Evolutionary conservation across 202 grass and related monocot species (phyloP).

Genomic region (Schoenoplectus triqueter): DNA sequence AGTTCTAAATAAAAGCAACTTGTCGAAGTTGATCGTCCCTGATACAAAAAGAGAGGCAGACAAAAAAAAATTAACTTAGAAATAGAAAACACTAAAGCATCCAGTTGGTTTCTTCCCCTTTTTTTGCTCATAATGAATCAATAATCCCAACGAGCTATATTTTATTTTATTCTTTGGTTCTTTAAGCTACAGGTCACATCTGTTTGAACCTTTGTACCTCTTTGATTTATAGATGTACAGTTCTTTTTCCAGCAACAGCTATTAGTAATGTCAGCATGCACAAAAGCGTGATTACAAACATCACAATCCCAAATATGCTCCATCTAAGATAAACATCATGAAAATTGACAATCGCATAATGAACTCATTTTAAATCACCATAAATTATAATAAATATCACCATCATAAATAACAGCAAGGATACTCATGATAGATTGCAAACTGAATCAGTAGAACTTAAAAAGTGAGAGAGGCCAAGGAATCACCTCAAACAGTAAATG

Average conservation of each 20-base stretch:
- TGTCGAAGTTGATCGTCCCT: conserved; percentile 48
- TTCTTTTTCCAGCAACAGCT: not conserved
- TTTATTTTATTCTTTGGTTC: not conserved
- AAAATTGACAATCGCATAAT: conserved; percentile 16
- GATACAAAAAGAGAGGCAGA: conserved; percentile 25
- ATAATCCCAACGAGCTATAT: not conserved
- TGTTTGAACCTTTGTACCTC: not conserved
- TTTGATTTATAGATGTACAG: not conserved
- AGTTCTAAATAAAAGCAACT: conserved; percentile 59
- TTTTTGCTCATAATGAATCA: not conserved
- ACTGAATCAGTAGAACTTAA: conserved; percentile 13
- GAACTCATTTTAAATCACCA: not conserved
- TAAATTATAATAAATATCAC: conserved; percentile 11
- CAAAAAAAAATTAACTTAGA: conserved; percentile 47
- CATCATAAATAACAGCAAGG: not conserved
- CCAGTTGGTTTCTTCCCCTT: not conserved
- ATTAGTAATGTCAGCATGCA: not conserved
- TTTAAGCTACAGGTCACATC: not conserved
- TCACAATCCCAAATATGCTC: conserved; percentile 8
- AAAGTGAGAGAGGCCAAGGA: conserved; percentile 27
- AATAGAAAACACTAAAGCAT: conserved; percentile 62
- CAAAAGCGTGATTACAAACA: not conserved
- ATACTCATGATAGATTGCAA: not conserved
- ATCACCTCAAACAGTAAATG: conserved; percentile 79
- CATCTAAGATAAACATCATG: not conserved